phyloP scores from a whole-genome alignment of 805 yeast species.

The Yarrowia divulgata region DNA sequence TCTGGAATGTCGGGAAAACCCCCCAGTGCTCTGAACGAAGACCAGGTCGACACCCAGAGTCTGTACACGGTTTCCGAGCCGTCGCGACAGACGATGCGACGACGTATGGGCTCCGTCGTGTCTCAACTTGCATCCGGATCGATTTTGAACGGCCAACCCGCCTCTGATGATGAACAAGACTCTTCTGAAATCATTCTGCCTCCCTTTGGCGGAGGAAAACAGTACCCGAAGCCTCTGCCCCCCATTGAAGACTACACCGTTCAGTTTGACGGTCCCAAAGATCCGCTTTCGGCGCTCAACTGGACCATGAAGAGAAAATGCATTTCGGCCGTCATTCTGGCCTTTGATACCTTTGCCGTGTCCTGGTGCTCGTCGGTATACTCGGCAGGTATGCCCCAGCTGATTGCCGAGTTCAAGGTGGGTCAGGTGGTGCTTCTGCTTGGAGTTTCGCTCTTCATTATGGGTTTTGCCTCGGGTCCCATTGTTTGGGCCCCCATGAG shows the following conservation, averaged over 20 bases:
- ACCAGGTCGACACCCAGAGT: constrained; percentile 14
- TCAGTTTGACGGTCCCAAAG: constrained; percentile 77
- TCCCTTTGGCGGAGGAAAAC: constrained; percentile 40
- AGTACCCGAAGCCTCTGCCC: constrained; percentile 38
- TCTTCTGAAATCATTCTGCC: constrained; percentile 14
- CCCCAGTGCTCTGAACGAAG: constrained; percentile 22
- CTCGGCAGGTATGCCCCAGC: constrained; percentile 62
- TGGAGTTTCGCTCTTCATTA: constrained; percentile 73
- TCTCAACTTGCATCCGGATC: constrained; percentile 22
- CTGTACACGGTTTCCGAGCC: constrained; percentile 10
- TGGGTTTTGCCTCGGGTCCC: constrained; percentile 89
- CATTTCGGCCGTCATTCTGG: constrained; percentile 54
- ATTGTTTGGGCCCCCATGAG: constrained; percentile 80
- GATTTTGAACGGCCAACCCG: neutral
- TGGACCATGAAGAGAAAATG: constrained; percentile 61
- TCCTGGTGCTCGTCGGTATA: constrained; percentile 77
- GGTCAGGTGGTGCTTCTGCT: constrained; percentile 65
- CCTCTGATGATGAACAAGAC: neutral
- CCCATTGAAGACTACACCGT: constrained; percentile 60
- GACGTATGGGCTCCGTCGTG: constrained; percentile 16
- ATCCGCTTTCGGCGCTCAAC: constrained; percentile 81
- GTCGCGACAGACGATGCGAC: neutral
- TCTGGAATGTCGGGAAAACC: constrained; percentile 8
- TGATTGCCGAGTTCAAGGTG: constrained; percentile 59
- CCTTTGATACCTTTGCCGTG: constrained; percentile 55